Conservation (phyloP, 352 stramenopile species). For the Globisporangium orthogonon region DNA sequence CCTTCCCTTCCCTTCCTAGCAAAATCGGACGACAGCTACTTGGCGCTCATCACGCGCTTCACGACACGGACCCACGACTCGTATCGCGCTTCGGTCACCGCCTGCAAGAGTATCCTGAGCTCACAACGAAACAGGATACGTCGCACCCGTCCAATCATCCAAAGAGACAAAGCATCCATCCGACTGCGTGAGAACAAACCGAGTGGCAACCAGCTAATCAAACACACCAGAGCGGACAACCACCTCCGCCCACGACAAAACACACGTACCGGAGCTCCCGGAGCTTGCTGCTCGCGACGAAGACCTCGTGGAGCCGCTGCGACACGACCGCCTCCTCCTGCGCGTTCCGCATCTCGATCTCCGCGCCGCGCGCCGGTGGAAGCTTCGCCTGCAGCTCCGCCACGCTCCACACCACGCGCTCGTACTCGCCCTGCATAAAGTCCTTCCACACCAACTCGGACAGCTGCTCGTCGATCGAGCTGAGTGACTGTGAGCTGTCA, state of each 20-base stretch:
- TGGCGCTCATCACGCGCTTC: slow-evolving; percentile 26
- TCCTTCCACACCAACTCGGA: slow-evolving; percentile 44
- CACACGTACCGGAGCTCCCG: slow-evolving; percentile 30
- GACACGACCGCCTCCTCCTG: slow-evolving; percentile 17
- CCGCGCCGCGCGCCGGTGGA: slow-evolving; percentile 19
- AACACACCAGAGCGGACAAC: too few relatives aligned
- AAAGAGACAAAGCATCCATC: neutral
- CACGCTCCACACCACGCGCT: slow-evolving; percentile 58
- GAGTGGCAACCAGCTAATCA: too few relatives aligned
- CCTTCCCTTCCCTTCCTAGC: too few relatives aligned
- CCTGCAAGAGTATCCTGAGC: slow-evolving; percentile 41
- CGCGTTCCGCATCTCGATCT: slow-evolving; percentile 18
- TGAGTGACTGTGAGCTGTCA: neutral
- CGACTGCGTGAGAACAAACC: neutral
- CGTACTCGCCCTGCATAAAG: slow-evolving; percentile 50
- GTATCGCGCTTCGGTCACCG: slow-evolving; percentile 45
- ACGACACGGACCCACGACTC: slow-evolving; percentile 34
- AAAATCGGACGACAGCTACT: neutral
- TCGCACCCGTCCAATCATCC: too few relatives aligned
- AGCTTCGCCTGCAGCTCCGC: slow-evolving; percentile 61
- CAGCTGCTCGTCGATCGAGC: slow-evolving; percentile 57
- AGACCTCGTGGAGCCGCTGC: slow-evolving; percentile 30
- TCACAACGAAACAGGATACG: too few relatives aligned
- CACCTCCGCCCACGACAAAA: neutral
- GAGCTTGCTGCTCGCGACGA: slow-evolving; percentile 36